Conservation (phyloP, 2,329 filamentous ascomycete species). For the Fusarium virguliforme region DNA sequence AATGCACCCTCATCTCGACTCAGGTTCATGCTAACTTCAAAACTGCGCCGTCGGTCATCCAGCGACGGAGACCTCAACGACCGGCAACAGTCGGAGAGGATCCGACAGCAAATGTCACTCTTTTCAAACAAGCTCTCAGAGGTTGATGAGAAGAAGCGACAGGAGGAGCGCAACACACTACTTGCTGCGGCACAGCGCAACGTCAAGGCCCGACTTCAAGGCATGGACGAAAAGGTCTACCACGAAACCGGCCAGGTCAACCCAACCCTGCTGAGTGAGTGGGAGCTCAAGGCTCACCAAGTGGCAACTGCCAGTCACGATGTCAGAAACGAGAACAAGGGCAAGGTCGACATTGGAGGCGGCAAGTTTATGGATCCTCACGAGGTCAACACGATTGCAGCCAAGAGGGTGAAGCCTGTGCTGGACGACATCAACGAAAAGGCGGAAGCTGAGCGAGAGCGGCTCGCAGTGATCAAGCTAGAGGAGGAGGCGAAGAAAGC, state of each 20-base stretch:
- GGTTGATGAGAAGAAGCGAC: slow-evolving; percentile 81
- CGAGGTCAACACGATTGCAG: slow-evolving; percentile 85
- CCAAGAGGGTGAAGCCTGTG: slow-evolving; percentile 83
- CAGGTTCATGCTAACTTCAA: slow-evolving; percentile 68
- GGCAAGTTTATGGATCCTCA: slow-evolving; percentile 84
- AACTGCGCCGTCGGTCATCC: slow-evolving; percentile 74
- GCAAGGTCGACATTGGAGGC: slow-evolving; percentile 80
- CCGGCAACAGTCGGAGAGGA: slow-evolving; percentile 78
- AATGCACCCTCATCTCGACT: slow-evolving; percentile 59
- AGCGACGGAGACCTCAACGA: slow-evolving; percentile 79
- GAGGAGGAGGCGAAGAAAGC: slow-evolving; percentile 72
- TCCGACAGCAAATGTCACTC: slow-evolving; percentile 84
- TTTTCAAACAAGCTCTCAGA: slow-evolving; percentile 78
- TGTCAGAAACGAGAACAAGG: slow-evolving; percentile 68
- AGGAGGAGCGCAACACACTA: slow-evolving; percentile 81
- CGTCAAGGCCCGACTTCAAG: slow-evolving; percentile 83
- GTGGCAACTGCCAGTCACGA: slow-evolving; percentile 78
- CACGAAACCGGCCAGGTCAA: slow-evolving; percentile 82
- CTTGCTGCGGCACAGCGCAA: slow-evolving; percentile 87
- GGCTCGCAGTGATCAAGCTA: slow-evolving; percentile 76
- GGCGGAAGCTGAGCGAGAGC: slow-evolving; percentile 79
- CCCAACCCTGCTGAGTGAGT: slow-evolving; percentile 78
- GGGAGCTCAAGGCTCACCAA: slow-evolving; percentile 83
- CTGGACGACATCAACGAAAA: slow-evolving; percentile 88
- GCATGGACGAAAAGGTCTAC: slow-evolving; percentile 87